Base-by-base conservation (phyloP, 495 filamentous ascomycete genomes). In the Penicillium roqueforti region DNA sequence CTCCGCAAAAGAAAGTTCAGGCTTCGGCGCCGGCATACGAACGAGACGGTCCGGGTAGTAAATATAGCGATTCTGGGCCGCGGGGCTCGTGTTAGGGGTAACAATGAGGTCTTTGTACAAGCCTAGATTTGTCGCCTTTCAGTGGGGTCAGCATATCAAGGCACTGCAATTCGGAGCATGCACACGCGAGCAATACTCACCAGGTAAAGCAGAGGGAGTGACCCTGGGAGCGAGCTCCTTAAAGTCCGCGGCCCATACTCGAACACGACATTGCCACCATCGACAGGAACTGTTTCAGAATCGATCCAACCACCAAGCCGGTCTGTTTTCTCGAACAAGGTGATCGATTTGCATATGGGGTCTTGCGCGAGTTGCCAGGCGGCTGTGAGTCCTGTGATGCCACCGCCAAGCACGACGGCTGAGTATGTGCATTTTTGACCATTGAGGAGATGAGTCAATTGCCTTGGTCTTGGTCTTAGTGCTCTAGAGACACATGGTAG, bases 1-100 rank as follows among this genome's bases (percentile, higher is more conserved):
- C 9, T 56, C 58, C 28, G 66, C 38, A 2, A 68, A 0, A 9
- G 65, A 54, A 2, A 49, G 44, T 9, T 65, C 58, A 22, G 60
- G 55, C 9, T 71, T 56, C 3, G 72, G 72, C 4, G 69, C 68
- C 14, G 88, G 90, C 56, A 92, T 58, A 36, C 79, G 76, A 39
- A 93, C 89, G 25, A 99, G 80, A 60, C 84, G 89, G 63, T 97
- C 88, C 4, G 91, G 90, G 60, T 95, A 96, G 77, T 96, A 97
- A 45, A 98, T 79, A 66, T 80, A 98, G n/a, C 89, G 86, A 56
- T 86, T 85, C 47, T 64, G 63, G 11, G 82, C 75, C 6, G 78
- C 79, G 0, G 72, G 73, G 1, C 75, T 74, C 28, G 59, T 63
- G 46, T 75, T 81, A 22, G 63, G 55, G 6, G 80, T 83, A 36